Conservation (phyloP, 345 rosid genomes). For the Mercurialis annua region DNA sequence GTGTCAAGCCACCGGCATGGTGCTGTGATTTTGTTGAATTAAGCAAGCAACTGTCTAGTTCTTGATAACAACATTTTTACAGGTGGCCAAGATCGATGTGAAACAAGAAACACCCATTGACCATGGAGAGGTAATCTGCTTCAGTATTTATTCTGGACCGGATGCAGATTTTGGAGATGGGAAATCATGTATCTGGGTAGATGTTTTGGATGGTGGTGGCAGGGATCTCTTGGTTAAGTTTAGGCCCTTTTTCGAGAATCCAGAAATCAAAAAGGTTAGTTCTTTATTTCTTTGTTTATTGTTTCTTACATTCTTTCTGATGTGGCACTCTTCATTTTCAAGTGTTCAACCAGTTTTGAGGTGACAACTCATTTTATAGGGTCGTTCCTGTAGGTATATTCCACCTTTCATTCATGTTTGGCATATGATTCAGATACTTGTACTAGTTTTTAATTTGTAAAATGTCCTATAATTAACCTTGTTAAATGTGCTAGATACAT, state of each 20-base stretch:
- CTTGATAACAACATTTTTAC: constrained; percentile 28
- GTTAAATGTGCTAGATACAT: neutral
- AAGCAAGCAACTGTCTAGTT: constrained; percentile 10
- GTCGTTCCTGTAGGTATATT: neutral
- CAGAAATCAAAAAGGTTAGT: constrained; percentile 62
- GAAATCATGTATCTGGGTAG: constrained; percentile 91
- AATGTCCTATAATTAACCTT: neutral
- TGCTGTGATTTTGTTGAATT: neutral
- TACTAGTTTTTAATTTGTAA: neutral
- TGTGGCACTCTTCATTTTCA: constrained; percentile 4
- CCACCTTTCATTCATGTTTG: neutral
- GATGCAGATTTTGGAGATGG: constrained; percentile 77
- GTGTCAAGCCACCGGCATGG: neutral
- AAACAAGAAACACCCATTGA: constrained; percentile 83
- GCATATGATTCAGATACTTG: neutral
- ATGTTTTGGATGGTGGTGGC: constrained; percentile 87
- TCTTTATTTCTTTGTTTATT: constrained; percentile 6
- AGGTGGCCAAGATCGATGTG: constrained; percentile 87
- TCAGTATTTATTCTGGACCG: constrained; percentile 85
- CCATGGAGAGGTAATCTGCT: constrained; percentile 86
- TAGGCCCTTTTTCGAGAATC: constrained; percentile 67
- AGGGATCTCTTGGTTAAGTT: constrained; percentile 57
- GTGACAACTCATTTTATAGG: constrained; percentile 4
- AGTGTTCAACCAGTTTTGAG: constrained; percentile 6
- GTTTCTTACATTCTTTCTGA: neutral